Base-by-base conservation (phyloP, 1,284 basidiomycete genomes). In the Stereum hirsutum region DNA sequence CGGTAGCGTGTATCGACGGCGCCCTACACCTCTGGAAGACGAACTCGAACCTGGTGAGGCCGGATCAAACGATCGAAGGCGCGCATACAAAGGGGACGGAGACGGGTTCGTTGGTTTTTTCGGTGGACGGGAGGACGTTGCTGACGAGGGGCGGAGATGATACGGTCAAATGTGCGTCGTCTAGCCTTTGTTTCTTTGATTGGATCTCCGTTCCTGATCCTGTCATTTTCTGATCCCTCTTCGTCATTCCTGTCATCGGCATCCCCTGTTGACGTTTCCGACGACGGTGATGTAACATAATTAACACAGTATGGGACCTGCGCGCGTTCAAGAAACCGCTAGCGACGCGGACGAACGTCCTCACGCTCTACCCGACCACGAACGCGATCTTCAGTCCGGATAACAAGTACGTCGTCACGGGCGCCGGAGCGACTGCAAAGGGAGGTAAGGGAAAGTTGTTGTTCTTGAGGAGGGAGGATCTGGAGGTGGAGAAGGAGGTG, bases 301-400 rank as follows among this genome's bases (percentile, higher is more conserved):
- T n/a, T n/a, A 26, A 20, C 19, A 34, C 55, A 96, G 91, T 98
- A 33, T 99, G 96, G 95, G 95, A 99, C 60, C 63, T 90, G 20
- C 79, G 90, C 45, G 72, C 78, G 4, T 86, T 98, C 69, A 90
- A 88, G 59, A 89, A 86, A 58, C 91, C 96, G 0, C 57, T 97
- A 17, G 78, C 74, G 3, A 72, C 73, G n/a, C 72, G 69, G 49
- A 61, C 68, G 11, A 77, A 72, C 32, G 63, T 93, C 28, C 71
- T 75, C n/a, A 89, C 87, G 17, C 63, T 88, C 38, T 96, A 97
- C 63, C 84, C 89, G 4, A 81, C 89, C 52, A 94, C 93, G 19
- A 95, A 95, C 60, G 81, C 95, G 5, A 75, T 88, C 42, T 98
- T 94, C 61, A 95, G 92, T 52, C 92, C 93, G 0, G 89, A 96